These are phyloP conservation scores for Zelonia costaricensis DNA, from an alignment of 208 protist species.

Conservation along the genomic window DNA sequence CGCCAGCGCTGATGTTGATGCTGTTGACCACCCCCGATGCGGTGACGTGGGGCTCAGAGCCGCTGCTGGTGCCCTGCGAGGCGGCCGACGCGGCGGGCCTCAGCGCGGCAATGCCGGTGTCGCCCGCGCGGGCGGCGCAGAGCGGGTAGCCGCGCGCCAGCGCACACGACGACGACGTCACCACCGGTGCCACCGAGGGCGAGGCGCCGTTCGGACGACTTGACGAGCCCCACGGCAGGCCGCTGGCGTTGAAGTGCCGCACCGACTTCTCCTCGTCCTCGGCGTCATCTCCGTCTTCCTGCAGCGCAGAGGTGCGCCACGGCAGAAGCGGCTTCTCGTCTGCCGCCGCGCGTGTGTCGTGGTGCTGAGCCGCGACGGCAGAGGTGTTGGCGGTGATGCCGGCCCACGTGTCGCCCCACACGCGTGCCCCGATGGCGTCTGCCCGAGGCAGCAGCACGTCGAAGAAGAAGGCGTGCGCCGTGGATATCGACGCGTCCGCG, in stretches of 20 bases:
- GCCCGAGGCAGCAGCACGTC: conserved; percentile 18
- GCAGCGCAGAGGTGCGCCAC: conserved; percentile 10
- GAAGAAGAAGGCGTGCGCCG: conserved; percentile 20
- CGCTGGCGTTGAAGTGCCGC: not conserved
- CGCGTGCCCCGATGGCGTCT: conserved; percentile 8
- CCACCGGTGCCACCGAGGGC: not conserved
- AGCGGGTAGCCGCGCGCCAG: conserved; percentile 12
- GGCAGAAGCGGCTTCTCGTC: not conserved
- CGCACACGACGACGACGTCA: not conserved
- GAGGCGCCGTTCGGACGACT: not conserved
- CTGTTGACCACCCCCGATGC: not conserved
- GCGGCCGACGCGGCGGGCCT: not conserved
- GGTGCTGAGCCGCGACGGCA: not conserved
- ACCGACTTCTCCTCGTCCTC: not conserved
- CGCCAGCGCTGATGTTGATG: not conserved
- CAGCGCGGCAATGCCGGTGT: conserved; percentile 18
- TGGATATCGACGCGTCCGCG: not conserved
- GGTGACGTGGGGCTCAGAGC: not conserved
- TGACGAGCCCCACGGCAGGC: not conserved
- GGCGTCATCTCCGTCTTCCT: not conserved
- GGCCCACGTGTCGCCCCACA: conserved; percentile 4
- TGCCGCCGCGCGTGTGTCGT: not conserved
- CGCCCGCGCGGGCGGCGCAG: conserved; percentile 15
- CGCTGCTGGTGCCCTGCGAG: not conserved
- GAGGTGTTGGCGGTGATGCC: not conserved